phyloP scores from a whole-genome alignment of 2,329 filamentous ascomycete species.

The Periconia sp. region DNA sequence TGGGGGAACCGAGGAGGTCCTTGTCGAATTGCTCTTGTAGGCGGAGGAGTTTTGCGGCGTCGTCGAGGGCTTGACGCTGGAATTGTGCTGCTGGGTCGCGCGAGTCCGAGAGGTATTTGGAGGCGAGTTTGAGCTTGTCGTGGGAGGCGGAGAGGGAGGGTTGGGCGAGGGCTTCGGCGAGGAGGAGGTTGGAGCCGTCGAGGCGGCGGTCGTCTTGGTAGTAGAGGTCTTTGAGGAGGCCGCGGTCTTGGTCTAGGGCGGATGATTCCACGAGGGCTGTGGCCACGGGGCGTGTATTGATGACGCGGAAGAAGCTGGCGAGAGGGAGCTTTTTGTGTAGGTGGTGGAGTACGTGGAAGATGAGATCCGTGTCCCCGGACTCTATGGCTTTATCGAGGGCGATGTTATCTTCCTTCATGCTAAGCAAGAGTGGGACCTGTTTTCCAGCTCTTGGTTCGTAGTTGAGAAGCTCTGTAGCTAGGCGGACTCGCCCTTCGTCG shows the following conservation, averaged over 20 bases:
- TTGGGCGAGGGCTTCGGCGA: conserved; percentile 79
- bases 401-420: conserved; percentile 93
- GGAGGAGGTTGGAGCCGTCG: conserved; percentile 84
- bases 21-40: conserved; percentile 85
- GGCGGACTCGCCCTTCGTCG: conserved; percentile 84
- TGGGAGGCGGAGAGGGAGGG: conserved; percentile 67
- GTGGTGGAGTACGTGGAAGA: conserved; percentile 85
- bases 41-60: conserved; percentile 77
- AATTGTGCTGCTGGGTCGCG: conserved; percentile 72
- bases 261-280: conserved; percentile 87
- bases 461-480: conserved; percentile 89
- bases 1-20: conserved; percentile 63
- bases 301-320: conserved; percentile 87
- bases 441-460: conserved; percentile 94
- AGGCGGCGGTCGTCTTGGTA: conserved; percentile 93
- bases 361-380: conserved; percentile 89
- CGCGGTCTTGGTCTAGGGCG: conserved; percentile 75
- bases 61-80: conserved; percentile 74
- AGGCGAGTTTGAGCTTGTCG: conserved; percentile 87
- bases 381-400: conserved; percentile 96
- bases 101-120: conserved; percentile 79
- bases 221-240: conserved; percentile 90
- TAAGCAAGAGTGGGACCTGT: conserved; percentile 88
- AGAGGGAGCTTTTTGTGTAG: conserved; percentile 88
- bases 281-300: conserved; percentile 82